Evolutionary conservation across 352 stramenopile genomes (phyloP).

Genomic region (Phytophthora syringae): DNA sequence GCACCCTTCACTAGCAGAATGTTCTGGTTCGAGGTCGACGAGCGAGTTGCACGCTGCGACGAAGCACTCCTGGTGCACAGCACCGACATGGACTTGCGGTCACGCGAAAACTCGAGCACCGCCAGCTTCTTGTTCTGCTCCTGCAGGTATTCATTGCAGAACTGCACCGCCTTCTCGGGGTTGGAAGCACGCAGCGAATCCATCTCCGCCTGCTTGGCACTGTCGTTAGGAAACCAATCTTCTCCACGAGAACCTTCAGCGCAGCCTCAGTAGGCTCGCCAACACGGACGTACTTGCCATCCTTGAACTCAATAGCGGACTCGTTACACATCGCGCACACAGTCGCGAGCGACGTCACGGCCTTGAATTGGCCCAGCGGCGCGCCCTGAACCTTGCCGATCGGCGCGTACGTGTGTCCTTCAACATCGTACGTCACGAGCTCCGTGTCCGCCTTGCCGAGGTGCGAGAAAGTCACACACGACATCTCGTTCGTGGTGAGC

Average conservation of each 20-base stretch:
- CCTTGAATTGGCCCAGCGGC: constrained; percentile 65
- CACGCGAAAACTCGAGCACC: constrained; percentile 96
- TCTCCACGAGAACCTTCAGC: constrained; percentile 95
- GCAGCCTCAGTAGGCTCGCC: constrained; percentile 98
- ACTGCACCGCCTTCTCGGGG: constrained; percentile 79
- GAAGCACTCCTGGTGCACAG: constrained; percentile 73
- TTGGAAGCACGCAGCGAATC: constrained; percentile 60
- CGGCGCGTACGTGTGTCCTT: constrained; percentile 95
- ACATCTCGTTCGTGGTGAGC: constrained; percentile 99
- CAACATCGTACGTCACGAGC: constrained; percentile 91
- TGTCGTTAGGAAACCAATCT: constrained; percentile 91
- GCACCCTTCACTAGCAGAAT: constrained; percentile 99
- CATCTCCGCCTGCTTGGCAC: constrained; percentile 68
- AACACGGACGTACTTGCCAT: constrained; percentile 90
- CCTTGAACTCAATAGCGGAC: constrained; percentile 89
- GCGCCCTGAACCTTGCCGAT: constrained; percentile 74
- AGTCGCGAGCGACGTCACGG: constrained; percentile 84
- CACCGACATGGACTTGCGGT: constrained; percentile 99
- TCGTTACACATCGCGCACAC: constrained; percentile 98
- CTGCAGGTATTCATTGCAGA: constrained; percentile 84
- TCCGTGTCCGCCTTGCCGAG: constrained; percentile 68
- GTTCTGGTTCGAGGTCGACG: constrained; percentile 82
- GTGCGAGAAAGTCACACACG: constrained; percentile 82
- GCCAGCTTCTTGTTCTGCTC: constrained; percentile 91
- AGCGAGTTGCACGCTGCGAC: constrained; percentile 61